Evolutionary conservation across 2,329 filamentous ascomycete genomes (phyloP), one percentile per base, ranked within the genome.

Genomic region (Penicillium sp.): DNA sequence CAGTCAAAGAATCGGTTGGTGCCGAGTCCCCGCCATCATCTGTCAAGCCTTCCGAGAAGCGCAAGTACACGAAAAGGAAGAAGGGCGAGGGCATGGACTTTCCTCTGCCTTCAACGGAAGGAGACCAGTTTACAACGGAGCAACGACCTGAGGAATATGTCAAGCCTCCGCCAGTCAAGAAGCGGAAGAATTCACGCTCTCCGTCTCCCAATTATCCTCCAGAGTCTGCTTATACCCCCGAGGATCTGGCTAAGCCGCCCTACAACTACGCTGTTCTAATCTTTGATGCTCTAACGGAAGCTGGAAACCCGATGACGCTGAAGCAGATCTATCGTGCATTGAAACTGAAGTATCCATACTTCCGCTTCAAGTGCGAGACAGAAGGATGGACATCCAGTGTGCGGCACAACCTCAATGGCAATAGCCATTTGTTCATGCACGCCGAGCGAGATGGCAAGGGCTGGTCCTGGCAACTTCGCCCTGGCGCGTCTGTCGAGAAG

Each of bases 321-420:
- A 86, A 87, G 67, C 85, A 87, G 66, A 88, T 89, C 46, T 89
- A 89, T 70, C 82, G 84, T 62, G 83, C 84, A 43, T 82, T 89
- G 56, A 85, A 86, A 70, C 78, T 84, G 65, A 85, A 85, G 62
- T 88, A 86, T 66, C 85, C 86, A 1, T 88, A 84, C 67, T 81
- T 81, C 67, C 78, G 78, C 67, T 88, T 85, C 77, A 86, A 85
- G 67, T 87, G 87, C 69, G 83, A 82, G 55, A 87, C 85, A 1
- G 82, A 82, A 63, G 86, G 86, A 14, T 89, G 86, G 86, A 86
- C 87, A 60, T 87, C 85, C 36, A 87, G 85, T 76, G 85, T 89
- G 39, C 82, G 86, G 36, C 86, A 89, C 70, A 89, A 89, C 59
- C 76, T 89, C 47, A 81, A 72, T 75, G 83, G 68, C 75, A 87